Evolutionary conservation across 345 rosid species (phyloP).

Genomic region (Salix exigua): DNA sequence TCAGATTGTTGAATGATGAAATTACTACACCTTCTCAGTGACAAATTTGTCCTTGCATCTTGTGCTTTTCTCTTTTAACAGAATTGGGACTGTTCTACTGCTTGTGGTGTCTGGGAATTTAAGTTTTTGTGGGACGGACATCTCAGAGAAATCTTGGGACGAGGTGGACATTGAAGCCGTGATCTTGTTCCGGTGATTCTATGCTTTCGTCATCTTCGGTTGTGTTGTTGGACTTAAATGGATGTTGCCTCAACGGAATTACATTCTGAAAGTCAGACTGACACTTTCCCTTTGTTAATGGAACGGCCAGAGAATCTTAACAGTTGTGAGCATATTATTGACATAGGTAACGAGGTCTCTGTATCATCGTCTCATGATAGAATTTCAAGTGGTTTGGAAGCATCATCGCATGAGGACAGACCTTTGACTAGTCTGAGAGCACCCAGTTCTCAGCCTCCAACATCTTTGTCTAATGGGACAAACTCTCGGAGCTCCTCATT

Average conservation of each 20-base stretch:
- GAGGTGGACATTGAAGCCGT: slow-evolving; percentile 7
- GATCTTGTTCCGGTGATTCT: slow-evolving; percentile 29
- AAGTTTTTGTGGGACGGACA: slow-evolving; percentile 3
- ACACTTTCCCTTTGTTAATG: slow-evolving; percentile 60
- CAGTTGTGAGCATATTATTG: slow-evolving; percentile 58
- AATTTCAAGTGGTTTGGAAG: slow-evolving; percentile 49
- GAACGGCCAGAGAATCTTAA: slow-evolving; percentile 49
- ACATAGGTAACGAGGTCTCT: slow-evolving; percentile 45
- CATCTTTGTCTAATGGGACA: slow-evolving; percentile 44
- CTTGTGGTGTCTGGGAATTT: slow-evolving; percentile 20
- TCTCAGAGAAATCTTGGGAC: slow-evolving; percentile 1
- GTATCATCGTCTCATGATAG: slow-evolving; percentile 53
- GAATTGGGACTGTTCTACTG: slow-evolving; percentile 18
- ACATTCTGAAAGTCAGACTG: slow-evolving; percentile 38
- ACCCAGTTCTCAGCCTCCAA: slow-evolving; percentile 41
- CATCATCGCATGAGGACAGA: slow-evolving; percentile 48
- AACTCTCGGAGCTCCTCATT: slow-evolving; percentile 45
- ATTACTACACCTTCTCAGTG: not conserved
- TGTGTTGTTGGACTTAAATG: slow-evolving; percentile 58
- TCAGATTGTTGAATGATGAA: not conserved
- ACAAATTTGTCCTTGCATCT: not conserved
- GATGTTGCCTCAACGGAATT: slow-evolving; percentile 61
- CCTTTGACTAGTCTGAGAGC: slow-evolving; percentile 35
- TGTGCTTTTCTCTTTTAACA: slow-evolving; percentile 18
- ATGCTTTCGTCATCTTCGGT: slow-evolving; percentile 35